Percentiles rank a stretch among this genome's conserved stretches.
Evolutionary conservation across 2,329 filamentous ascomycete genomes (phyloP).

Genomic region (Aspergillus niger): DNA sequence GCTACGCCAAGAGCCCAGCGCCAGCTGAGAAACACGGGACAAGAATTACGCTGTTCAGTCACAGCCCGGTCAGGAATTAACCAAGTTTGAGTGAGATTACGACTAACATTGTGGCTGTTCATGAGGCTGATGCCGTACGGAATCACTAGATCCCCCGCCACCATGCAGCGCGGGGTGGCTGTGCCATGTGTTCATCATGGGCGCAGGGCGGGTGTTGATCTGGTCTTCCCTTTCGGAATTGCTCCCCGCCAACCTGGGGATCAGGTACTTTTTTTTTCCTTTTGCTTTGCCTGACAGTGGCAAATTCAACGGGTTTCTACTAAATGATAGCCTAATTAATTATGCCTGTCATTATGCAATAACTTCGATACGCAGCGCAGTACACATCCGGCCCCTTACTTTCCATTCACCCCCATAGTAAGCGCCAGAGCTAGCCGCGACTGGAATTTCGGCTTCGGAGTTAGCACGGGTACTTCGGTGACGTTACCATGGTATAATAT

Average conservation of each 20-base stretch:
- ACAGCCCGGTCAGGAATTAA: neutral
- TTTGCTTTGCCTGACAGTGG: neutral
- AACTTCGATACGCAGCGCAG: neutral
- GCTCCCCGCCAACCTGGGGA: constrained; percentile 4
- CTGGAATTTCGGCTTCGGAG: neutral
- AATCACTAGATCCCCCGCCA: constrained; percentile 2
- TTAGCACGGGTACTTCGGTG: neutral
- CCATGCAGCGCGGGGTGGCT: constrained; percentile 6
- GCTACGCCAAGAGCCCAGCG: constrained; percentile 3
- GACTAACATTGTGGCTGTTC: neutral
- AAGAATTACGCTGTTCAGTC: constrained; percentile 4
- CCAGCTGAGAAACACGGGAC: constrained; percentile 5
- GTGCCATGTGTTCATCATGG: constrained; percentile 6
- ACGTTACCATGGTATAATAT: constrained; percentile 1
- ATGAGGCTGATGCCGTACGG: neutral
- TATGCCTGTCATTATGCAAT: neutral
- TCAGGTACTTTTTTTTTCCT: neutral
- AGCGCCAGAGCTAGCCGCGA: neutral
- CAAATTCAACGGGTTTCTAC: neutral
- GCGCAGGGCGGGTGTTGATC: constrained; percentile 2
- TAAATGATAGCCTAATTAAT: neutral
- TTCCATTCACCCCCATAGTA: neutral
- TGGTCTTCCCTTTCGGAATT: neutral
- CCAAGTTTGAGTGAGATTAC: neutral
- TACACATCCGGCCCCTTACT: neutral